Evolutionary conservation across 495 filamentous ascomycete genomes (phyloP).

Genomic region (Cercophora samala): DNA sequence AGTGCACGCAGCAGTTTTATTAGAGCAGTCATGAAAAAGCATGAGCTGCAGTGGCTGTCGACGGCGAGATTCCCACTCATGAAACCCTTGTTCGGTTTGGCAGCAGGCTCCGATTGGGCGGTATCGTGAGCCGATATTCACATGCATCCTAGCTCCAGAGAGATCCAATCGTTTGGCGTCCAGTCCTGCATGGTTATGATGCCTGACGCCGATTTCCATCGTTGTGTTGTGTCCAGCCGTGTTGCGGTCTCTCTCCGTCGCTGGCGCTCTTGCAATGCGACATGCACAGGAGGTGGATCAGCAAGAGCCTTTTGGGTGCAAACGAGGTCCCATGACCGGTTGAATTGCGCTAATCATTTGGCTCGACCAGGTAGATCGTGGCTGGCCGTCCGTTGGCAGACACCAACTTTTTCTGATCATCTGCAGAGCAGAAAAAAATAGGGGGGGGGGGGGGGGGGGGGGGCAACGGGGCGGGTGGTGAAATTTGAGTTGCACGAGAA

Average conservation of each 20-base stretch:
- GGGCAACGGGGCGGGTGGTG: no score
- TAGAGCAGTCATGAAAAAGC: no score
- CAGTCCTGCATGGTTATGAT: conserved; percentile 5
- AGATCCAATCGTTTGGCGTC: conserved; percentile 4
- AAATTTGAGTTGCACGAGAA: no score
- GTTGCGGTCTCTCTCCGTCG: conserved; percentile 8
- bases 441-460: no score
- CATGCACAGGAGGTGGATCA: conserved; percentile 25
- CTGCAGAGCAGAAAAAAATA: conserved; percentile 21
- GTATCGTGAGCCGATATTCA: conserved; percentile 5
- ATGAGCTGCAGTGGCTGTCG: not conserved
- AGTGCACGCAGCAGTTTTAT: no score
- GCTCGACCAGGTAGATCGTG: conserved; percentile 25
- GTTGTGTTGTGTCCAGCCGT: not conserved
- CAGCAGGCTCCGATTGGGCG: conserved; percentile 6
- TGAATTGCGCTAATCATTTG: conserved; percentile 26
- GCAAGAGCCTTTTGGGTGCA: conserved; percentile 16
- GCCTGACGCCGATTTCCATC: conserved; percentile 12
- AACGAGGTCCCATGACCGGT: conserved; percentile 34
- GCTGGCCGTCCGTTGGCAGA: conserved; percentile 16
- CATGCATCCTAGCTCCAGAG: conserved; percentile 3
- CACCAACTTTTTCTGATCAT: conserved; percentile 18
- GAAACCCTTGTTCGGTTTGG: not conserved
- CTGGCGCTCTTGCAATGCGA: conserved; percentile 11
- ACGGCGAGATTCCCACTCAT: not conserved